A percentile compares a stretch with the other conserved stretches of the same genome.
phyloP scores from a whole-genome alignment of 495 filamentous ascomycete genomes.

The Aspergillus affinis region DNA sequence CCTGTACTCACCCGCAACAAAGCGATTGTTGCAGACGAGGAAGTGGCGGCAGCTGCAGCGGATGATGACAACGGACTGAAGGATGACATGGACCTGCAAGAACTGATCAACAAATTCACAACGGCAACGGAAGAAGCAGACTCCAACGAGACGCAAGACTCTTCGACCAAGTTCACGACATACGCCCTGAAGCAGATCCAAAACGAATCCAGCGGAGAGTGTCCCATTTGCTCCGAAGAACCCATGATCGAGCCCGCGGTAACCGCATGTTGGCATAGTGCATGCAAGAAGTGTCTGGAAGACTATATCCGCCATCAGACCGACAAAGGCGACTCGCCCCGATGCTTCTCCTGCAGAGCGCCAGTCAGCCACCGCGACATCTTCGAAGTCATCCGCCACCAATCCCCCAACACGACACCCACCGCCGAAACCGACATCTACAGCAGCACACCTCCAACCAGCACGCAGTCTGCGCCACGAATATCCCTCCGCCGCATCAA shows the following conservation, averaged over 20 bases:
- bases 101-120: slow-evolving; percentile 80
- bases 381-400: slow-evolving; percentile 79
- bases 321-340: slow-evolving; percentile 68
- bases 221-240: slow-evolving; percentile 91
- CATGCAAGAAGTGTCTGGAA: slow-evolving; percentile 86
- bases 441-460: slow-evolving; percentile 30
- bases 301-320: slow-evolving; percentile 86
- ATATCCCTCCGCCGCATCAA: slow-evolving; percentile 82
- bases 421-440: slow-evolving; percentile 31
- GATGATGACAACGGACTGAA: slow-evolving; percentile 77
- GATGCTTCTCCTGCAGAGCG: slow-evolving; percentile 87
- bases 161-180: slow-evolving; percentile 65
- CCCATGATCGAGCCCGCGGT: slow-evolving; percentile 92
- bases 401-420: slow-evolving; percentile 27
- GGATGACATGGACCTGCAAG: slow-evolving; percentile 94
- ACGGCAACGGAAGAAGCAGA: slow-evolving; percentile 61
- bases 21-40: slow-evolving; percentile 81
- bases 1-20: slow-evolving; percentile 84
- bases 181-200: slow-evolving; percentile 89
- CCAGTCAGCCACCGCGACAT: slow-evolving; percentile 78
- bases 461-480: slow-evolving; percentile 47
- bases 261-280: slow-evolving; percentile 94
- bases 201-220: slow-evolving; percentile 83
- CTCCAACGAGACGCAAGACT: slow-evolving; percentile 31
- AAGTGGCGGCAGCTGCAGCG: slow-evolving; percentile 75